A percentile compares a stretch with the other conserved stretches of the same genome.
These are phyloP conservation scores for Arthroderma sp. DNA, from an alignment of 2,329 filamentous ascomycete genomes.

Conservation along the genomic window DNA sequence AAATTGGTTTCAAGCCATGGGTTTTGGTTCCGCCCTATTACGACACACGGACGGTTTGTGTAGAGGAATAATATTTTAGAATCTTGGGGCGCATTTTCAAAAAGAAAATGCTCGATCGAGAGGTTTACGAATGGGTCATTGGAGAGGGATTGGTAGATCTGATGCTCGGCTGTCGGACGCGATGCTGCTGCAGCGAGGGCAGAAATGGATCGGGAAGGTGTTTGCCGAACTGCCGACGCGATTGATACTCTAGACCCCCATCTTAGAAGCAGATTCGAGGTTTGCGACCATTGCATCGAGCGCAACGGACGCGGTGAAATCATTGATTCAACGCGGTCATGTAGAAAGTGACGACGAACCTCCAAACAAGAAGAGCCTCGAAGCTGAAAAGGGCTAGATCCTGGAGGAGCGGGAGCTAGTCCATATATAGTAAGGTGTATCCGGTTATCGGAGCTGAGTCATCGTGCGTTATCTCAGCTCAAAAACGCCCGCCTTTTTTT, in stretches of 20 bases:
- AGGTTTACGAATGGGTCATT: conserved; percentile 77
- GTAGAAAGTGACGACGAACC: neutral
- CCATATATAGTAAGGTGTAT: neutral
- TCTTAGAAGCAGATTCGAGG: neutral
- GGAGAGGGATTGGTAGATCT: conserved; percentile 59
- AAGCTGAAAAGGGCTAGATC: neutral
- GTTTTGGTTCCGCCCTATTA: conserved; percentile 94
- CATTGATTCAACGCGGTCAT: neutral
- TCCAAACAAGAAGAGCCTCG: neutral
- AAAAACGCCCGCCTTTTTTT: neutral
- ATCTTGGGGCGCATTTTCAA: conserved; percentile 57
- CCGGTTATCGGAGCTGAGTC: conserved; percentile 4
- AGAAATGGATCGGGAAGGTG: neutral
- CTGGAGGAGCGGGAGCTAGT: conserved; percentile 5
- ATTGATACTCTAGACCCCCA: neutral
- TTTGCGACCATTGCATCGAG: conserved; percentile 1
- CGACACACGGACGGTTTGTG: conserved; percentile 70
- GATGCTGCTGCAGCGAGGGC: conserved; percentile 1
- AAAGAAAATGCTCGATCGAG: conserved; percentile 80
- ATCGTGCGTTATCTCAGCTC: conserved; percentile 2
- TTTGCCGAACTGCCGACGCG: neutral
- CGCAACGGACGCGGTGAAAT: neutral
- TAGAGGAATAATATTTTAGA: conserved; percentile 78
- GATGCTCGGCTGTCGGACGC: conserved; percentile 25
- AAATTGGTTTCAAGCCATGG: conserved; percentile 89